A percentile compares a stretch with the other conserved stretches of the same genome.
Evolutionary conservation across 805 yeast species (phyloP).

Genomic region (Sungouiozyma ichnusensis): DNA sequence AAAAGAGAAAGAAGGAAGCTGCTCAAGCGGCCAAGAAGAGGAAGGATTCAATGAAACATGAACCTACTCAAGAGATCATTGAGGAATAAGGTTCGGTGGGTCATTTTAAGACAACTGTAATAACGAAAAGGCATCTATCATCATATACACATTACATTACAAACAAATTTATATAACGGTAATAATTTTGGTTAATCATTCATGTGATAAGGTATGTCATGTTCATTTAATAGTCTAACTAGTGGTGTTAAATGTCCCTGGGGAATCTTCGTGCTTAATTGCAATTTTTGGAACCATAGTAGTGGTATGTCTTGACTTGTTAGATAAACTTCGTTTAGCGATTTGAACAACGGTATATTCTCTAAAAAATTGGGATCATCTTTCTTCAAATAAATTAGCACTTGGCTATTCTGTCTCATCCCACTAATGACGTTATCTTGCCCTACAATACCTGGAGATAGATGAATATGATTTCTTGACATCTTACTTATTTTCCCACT

Average conservation of each 20-base stretch:
- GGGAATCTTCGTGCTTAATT: constrained; percentile 6
- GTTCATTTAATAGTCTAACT: constrained; percentile 1
- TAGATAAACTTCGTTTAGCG: constrained; percentile 68
- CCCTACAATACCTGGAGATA: constrained; percentile 51
- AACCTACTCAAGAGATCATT: constrained; percentile 20
- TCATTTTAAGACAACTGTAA: background rate
- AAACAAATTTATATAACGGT: background rate
- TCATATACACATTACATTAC: background rate
- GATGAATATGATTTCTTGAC: constrained; percentile 79
- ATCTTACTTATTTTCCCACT: constrained; percentile 53
- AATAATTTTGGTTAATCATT: too few relatives aligned
- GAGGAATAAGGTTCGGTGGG: constrained; percentile 13
- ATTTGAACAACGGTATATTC: constrained; percentile 37
- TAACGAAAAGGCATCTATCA: background rate
- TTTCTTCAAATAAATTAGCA: constrained; percentile 54
- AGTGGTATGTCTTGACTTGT: constrained; percentile 43
- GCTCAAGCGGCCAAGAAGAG: constrained; percentile 7
- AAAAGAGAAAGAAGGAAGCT: constrained; percentile 31
- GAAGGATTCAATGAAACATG: constrained; percentile 8
- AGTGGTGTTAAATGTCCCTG: background rate
- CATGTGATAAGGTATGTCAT: constrained; percentile 8
- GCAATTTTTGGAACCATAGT: constrained; percentile 16
- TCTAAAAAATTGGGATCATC: constrained; percentile 25
- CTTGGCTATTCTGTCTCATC: constrained; percentile 44
- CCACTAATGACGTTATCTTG: constrained; percentile 53